These are phyloP conservation scores for Corymbia maculata DNA, from an alignment of 345 rosid species.

Conservation along the genomic window DNA sequence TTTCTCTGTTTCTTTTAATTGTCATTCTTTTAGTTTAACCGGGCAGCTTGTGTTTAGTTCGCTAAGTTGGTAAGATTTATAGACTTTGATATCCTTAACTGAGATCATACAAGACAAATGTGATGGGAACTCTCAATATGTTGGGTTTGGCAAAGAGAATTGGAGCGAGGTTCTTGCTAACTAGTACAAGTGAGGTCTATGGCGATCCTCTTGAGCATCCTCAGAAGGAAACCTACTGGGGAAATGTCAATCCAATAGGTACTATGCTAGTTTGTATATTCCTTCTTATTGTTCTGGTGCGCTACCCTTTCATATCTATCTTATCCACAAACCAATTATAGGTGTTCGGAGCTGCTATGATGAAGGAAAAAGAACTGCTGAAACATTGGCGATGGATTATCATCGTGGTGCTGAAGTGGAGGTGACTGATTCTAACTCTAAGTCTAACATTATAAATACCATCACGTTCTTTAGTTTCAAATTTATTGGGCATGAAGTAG, in stretches of 20 bases:
- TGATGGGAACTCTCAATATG: slow-evolving; percentile 98
- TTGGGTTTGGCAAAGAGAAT: slow-evolving; percentile 98
- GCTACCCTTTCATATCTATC: background rate
- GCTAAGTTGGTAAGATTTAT: background rate
- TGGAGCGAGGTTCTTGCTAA: slow-evolving; percentile 89
- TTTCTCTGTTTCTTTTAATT: background rate
- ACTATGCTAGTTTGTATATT: background rate
- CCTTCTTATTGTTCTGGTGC: background rate
- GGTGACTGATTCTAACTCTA: slow-evolving; percentile 30
- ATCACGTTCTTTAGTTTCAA: background rate
- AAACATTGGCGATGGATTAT: slow-evolving; percentile 93
- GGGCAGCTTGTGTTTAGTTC: background rate
- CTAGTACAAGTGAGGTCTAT: slow-evolving; percentile 98
- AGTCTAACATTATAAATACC: background rate
- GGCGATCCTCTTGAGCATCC: slow-evolving; percentile 99
- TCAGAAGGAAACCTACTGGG: slow-evolving; percentile 98
- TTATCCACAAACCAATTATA: slow-evolving; percentile 7
- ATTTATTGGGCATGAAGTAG: background rate
- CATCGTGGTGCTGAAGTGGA: slow-evolving; percentile 93
- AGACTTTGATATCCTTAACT: slow-evolving; percentile 43
- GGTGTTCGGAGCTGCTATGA: slow-evolving; percentile 98
- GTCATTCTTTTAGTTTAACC: background rate
- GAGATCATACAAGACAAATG: slow-evolving; percentile 79
- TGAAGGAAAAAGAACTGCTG: slow-evolving; percentile 98
- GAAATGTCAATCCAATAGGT: slow-evolving; percentile 98